Percentiles rank a stretch among this genome's conserved stretches.
These are phyloP conservation scores for Serendipita sp. DNA, from an alignment of 768 basidiomycete genomes.

Conservation along the genomic window DNA sequence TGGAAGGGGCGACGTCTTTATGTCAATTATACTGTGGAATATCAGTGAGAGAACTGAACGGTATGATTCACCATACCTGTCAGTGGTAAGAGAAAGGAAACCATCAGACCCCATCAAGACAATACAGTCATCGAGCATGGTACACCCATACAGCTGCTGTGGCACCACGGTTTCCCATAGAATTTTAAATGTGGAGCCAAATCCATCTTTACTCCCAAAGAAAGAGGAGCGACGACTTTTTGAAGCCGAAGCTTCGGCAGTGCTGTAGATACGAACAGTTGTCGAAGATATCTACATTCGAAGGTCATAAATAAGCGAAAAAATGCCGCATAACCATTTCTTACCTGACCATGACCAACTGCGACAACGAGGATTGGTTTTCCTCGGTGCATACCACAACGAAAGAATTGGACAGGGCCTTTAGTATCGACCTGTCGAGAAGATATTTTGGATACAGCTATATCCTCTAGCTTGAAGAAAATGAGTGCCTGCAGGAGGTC, in stretches of 20 bases:
- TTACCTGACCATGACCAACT: neutral
- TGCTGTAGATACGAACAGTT: neutral
- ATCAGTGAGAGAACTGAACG: neutral
- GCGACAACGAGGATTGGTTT: neutral
- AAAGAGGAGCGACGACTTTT: neutral
- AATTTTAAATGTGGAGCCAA: neutral
- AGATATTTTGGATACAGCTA: neutral
- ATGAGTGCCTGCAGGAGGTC: neutral
- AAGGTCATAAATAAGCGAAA: neutral
- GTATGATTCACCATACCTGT: neutral
- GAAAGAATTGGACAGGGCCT: constrained; percentile 1
- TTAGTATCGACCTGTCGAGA: constrained; percentile 1
- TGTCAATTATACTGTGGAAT: neutral
- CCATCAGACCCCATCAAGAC: constrained; percentile 2
- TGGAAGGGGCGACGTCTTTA: neutral
- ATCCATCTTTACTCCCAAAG: neutral
- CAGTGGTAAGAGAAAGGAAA: neutral
- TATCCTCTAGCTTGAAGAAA: neutral
- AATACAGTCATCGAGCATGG: neutral
- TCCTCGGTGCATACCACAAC: neutral
- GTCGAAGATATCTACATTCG: neutral
- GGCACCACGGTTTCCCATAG: neutral
- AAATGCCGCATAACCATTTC: neutral
- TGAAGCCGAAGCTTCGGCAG: neutral
- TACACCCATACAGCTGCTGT: neutral